These are phyloP conservation scores for Podila horticola DNA, from an alignment of 192 early-diverging fungal genomes.

Conservation along the genomic window DNA sequence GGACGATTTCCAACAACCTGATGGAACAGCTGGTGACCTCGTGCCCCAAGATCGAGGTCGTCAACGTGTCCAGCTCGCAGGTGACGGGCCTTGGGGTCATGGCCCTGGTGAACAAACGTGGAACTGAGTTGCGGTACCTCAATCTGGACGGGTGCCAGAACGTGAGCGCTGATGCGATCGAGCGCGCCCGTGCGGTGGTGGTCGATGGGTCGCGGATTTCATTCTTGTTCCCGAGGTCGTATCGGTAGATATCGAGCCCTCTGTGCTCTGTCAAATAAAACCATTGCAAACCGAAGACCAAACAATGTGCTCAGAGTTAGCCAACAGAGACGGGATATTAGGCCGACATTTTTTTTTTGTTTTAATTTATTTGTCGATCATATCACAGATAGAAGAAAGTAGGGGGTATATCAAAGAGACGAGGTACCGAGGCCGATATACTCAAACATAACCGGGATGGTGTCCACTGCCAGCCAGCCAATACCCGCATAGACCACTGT, in stretches of 20 bases:
- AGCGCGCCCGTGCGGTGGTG: conserved; percentile 18
- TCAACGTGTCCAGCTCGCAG: conserved; percentile 20
- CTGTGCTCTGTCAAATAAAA: background rate
- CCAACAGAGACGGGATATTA: background rate
- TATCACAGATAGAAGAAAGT: background rate
- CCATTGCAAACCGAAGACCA: background rate
- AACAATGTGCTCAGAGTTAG: no score
- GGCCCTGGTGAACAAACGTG: conserved; percentile 33
- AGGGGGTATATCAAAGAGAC: background rate
- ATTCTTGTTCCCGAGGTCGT: conserved; percentile 10
- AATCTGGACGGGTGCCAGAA: conserved; percentile 30
- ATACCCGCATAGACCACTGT: conserved; percentile 67
- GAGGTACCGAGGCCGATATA: conserved; percentile 42
- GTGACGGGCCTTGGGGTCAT: conserved; percentile 31
- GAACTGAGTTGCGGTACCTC: conserved; percentile 18
- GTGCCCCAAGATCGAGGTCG: conserved; percentile 30
- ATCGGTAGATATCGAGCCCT: background rate
- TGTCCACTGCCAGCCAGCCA: conserved; percentile 58
- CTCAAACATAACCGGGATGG: conserved; percentile 60
- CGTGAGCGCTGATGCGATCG: conserved; percentile 29
- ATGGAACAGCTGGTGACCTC: conserved; percentile 21
- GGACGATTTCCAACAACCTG: conserved; percentile 24
- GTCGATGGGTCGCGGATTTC: conserved; percentile 24
- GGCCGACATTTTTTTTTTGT: background rate
- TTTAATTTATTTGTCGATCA: background rate